Base-by-base conservation (phyloP, 169 alveolate species). In the Plasmodium malariae region DNA sequence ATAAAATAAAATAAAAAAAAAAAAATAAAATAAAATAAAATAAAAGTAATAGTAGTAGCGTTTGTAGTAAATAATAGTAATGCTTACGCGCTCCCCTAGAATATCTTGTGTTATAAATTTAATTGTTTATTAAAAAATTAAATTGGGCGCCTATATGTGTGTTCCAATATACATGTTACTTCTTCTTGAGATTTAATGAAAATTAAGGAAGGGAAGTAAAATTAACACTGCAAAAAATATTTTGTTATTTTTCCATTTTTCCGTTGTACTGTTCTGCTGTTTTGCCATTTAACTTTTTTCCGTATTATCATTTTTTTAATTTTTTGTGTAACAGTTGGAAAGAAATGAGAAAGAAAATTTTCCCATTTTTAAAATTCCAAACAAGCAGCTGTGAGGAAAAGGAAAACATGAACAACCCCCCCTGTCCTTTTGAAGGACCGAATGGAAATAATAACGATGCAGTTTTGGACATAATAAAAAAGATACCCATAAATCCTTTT, bases 401-500 rank as follows among this genome's bases (percentile, higher is more conserved):
- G n/a, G 76, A 11, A 54, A 30, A 57, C 26, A n/a, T 3, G 4
- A 54, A 36, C n/a, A 71, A 12, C 2, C 51, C 43, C 7, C 24
- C 30, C 7, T 7, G 32, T 32, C 48, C 78, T 19, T 57, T 30
- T 19, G 70, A 73, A 34, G 88, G 74, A 43, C 3, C 49, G 14
- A 62, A 55, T 63, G 26, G 55, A 43, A 65, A 17, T 40, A 70
- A 72, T 45, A 63, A 63, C 37, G 87, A 74, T 19, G 48, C 90
- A 6, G 26, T 80, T 36, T 17, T 80, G 45, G 90, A 80, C 45
- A 48, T 80, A 12, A 32, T 80, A 48, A 80, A 67, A 55, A 80
- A 80, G 36, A 80, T 80, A 24, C 90, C 90, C 19, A 80, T 80
- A 32, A 80, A 80, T 24, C 90, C 90, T 21, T 80, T 80, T 57